These are phyloP conservation scores for Fusarium devonianum DNA, from an alignment of 2,329 filamentous ascomycete genomes.

Conservation along the genomic window DNA sequence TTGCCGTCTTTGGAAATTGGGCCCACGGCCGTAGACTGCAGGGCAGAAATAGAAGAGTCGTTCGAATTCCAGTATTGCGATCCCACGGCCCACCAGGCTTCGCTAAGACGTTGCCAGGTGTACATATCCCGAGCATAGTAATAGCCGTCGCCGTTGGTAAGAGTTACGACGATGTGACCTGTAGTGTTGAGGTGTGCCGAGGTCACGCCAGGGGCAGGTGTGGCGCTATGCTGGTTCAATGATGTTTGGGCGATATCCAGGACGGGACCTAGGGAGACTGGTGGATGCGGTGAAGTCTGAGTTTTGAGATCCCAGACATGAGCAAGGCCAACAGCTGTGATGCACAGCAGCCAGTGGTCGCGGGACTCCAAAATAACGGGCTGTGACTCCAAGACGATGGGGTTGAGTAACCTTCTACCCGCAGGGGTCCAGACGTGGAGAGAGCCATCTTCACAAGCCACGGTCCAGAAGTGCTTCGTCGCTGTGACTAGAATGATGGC, in stretches of 20 bases:
- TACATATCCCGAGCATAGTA: conserved; percentile 86
- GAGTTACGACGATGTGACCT: conserved; percentile 84
- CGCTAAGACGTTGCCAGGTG: conserved; percentile 93
- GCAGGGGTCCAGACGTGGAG: conserved; percentile 92
- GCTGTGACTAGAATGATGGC: conserved; percentile 90
- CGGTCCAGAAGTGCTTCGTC: conserved; percentile 90
- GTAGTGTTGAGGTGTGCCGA: conserved; percentile 90
- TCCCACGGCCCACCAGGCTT: conserved; percentile 97
- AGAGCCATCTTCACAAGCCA: conserved; percentile 90
- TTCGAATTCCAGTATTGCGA: conserved; percentile 99
- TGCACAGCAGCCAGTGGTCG: conserved; percentile 86
- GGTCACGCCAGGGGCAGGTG: conserved; percentile 82
- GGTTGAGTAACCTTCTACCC: conserved; percentile 83
- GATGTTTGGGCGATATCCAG: conserved; percentile 85
- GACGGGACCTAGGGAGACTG: conserved; percentile 86
- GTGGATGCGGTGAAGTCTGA: conserved; percentile 84
- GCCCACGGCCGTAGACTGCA: conserved; percentile 75
- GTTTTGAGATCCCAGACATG: conserved; percentile 93
- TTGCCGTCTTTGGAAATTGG: conserved; percentile 58
- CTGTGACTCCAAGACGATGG: conserved; percentile 87
- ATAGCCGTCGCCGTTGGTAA: conserved; percentile 95
- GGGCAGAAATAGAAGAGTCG: conserved; percentile 83
- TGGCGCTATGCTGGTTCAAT: conserved; percentile 77
- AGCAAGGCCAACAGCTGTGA: conserved; percentile 86
- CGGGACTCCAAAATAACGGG: conserved; percentile 93